phyloP scores from a whole-genome alignment of 2,329 filamentous ascomycete genomes.

The Pseudogymnoascus destructans region DNA sequence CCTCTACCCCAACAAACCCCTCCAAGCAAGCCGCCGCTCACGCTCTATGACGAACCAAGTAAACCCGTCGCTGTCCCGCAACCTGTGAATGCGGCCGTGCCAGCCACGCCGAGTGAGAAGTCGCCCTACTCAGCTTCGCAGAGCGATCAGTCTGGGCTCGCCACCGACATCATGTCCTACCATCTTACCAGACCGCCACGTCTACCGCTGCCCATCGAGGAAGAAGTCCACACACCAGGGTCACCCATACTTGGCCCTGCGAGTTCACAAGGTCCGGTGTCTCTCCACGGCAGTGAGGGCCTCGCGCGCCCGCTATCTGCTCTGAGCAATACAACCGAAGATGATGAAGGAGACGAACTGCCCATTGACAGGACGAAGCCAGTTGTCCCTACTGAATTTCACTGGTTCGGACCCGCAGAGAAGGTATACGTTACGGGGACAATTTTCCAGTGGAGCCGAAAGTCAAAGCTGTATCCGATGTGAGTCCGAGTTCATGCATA shows the following conservation, averaged over 20 bases:
- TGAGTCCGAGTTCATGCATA: conserved; percentile 26
- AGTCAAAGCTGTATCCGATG: conserved; percentile 76
- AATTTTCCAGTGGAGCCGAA: conserved; percentile 94
- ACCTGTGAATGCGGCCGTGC: conserved; percentile 18
- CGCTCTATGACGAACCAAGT: conserved; percentile 30
- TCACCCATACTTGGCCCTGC: conserved; percentile 73
- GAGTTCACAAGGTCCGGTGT: conserved; percentile 31
- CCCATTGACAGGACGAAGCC: conserved; percentile 61
- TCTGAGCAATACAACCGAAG: conserved; percentile 55
- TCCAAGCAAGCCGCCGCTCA: not conserved
- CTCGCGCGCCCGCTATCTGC: conserved; percentile 41
- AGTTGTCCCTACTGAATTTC: conserved; percentile 70
- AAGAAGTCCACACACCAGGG: conserved; percentile 78
- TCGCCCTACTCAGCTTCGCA: conserved; percentile 19
- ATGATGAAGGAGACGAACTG: conserved; percentile 71
- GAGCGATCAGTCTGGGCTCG: conserved; percentile 38
- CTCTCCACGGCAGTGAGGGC: conserved; percentile 35
- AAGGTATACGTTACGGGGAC: conserved; percentile 95
- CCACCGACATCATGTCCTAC: conserved; percentile 43
- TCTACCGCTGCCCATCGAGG: conserved; percentile 82
- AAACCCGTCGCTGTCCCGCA: conserved; percentile 44
- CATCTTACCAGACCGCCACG: conserved; percentile 63
- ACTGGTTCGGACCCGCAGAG: conserved; percentile 73
- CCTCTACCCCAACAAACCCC: not conserved
- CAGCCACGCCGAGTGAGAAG: conserved; percentile 22